phyloP scores from a whole-genome alignment of 179 eudicot species.

The Carnegiea gigantea region DNA sequence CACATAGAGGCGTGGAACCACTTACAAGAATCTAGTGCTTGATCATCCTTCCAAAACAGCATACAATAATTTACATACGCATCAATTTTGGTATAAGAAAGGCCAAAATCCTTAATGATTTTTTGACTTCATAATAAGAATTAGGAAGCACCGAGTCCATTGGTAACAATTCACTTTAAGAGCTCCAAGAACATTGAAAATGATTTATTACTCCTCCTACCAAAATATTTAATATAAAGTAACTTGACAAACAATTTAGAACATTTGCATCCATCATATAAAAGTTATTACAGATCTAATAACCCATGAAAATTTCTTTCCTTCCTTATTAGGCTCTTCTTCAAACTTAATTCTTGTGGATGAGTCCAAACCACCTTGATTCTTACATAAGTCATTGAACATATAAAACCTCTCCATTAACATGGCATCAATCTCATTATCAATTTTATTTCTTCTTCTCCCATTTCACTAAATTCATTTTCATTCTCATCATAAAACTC shows the following conservation, averaged over 20 bases:
- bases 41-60: constrained; percentile 1
- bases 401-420: too few species aligned
- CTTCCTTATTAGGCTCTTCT: not conserved
- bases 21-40: not conserved
- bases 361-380: not conserved
- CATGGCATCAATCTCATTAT: too few species aligned
- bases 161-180: not conserved
- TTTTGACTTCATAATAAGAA: not conserved
- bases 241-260: not conserved
- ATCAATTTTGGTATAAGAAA: not conserved
- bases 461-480: too few species aligned
- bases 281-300: not conserved
- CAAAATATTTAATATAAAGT: not conserved
- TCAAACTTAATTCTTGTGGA: not conserved
- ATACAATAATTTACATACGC: not conserved
- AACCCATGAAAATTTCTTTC: not conserved
- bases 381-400: not conserved
- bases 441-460: too few species aligned
- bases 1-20: not conserved
- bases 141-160: not conserved
- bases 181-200: not conserved
- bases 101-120: not conserved
- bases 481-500: too few species aligned
- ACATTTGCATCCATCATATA: not conserved
- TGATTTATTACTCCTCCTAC: not conserved